Percentiles rank a stretch among this genome's conserved stretches.
Evolutionary conservation across 2,329 filamentous ascomycete species (phyloP).

Genomic region (Fusarium nurragi): DNA sequence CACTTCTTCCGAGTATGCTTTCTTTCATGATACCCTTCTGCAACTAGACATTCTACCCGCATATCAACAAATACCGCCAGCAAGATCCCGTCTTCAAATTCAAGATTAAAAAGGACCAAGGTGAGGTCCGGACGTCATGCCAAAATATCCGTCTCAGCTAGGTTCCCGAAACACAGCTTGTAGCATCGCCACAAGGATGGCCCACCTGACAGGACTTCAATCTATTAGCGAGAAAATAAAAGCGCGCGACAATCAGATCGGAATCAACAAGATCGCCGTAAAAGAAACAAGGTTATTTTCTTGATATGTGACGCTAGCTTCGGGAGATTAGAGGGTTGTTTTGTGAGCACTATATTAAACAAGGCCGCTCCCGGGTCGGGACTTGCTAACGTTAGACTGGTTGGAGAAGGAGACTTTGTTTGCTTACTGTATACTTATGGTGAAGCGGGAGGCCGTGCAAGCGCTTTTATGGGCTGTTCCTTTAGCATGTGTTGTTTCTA

Average conservation of each 20-base stretch:
- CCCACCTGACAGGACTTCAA: not conserved
- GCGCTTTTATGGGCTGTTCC: not conserved
- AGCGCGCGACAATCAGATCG: not conserved
- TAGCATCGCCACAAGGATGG: conserved; percentile 34
- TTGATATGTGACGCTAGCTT: not conserved
- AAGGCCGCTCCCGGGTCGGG: not conserved
- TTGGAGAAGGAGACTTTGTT: conserved; percentile 1
- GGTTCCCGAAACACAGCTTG: conserved; percentile 24
- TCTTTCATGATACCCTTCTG: not conserved
- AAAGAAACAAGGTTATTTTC: conserved; percentile 2
- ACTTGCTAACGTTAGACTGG: not conserved
- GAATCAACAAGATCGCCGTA: conserved; percentile 1
- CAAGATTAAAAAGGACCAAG: conserved; percentile 18
- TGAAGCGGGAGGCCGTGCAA: not conserved
- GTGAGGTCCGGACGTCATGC: conserved; percentile 18
- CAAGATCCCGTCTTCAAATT: not conserved
- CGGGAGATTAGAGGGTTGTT: conserved; percentile 9
- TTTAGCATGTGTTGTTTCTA: not conserved
- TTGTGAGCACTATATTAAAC: conserved; percentile 3
- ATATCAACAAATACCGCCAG: not conserved
- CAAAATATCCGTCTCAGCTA: conserved; percentile 14
- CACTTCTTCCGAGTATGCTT: not conserved
- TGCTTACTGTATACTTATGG: not conserved
- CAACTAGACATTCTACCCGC: not conserved
- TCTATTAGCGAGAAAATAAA: not conserved